Evolutionary conservation across 2,329 filamentous ascomycete genomes (phyloP).

Genomic region (Magnaporthiopsis poae): DNA sequence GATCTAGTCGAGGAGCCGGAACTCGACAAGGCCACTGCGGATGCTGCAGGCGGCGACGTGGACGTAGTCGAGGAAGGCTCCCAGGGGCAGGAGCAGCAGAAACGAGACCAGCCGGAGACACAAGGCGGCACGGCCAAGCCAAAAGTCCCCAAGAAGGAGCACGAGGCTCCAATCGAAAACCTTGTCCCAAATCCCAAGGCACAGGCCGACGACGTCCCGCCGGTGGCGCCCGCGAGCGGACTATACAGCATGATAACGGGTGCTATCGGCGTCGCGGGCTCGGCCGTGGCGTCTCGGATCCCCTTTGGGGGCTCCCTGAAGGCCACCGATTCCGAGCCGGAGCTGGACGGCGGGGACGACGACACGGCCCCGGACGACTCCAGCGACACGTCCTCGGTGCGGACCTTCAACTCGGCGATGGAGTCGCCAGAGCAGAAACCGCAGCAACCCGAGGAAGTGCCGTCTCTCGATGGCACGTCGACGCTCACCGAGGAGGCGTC

Average conservation of each 20-base stretch:
- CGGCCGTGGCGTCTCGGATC: conserved; percentile 32
- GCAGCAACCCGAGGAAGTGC: neutral
- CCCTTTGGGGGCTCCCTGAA: conserved; percentile 21
- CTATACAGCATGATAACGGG: conserved; percentile 47
- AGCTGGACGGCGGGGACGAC: conserved; percentile 21
- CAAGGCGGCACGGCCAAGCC: neutral
- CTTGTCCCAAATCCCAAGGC: conserved; percentile 15
- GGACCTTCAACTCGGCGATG: conserved; percentile 40
- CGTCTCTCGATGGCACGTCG: conserved; percentile 8
- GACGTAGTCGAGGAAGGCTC: neutral
- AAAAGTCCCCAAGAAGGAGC: neutral
- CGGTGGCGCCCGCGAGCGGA: conserved; percentile 24
- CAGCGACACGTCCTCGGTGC: conserved; percentile 35
- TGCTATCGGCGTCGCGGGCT: conserved; percentile 41
- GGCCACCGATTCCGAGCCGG: conserved; percentile 22
- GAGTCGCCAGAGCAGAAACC: conserved; percentile 26
- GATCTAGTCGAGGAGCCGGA: conserved; percentile 23
- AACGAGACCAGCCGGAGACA: neutral
- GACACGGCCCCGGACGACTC: conserved; percentile 16
- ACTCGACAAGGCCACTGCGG: neutral
- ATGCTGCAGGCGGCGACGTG: neutral
- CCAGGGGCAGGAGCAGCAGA: no score
- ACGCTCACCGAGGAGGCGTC: conserved; percentile 4
- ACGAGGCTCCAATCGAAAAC: conserved; percentile 22
- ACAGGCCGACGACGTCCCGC: conserved; percentile 22